Evolutionary conservation across 345 rosid genomes (phyloP), one percentile per base, ranked within the genome.

Genomic region (Brassica napus): DNA sequence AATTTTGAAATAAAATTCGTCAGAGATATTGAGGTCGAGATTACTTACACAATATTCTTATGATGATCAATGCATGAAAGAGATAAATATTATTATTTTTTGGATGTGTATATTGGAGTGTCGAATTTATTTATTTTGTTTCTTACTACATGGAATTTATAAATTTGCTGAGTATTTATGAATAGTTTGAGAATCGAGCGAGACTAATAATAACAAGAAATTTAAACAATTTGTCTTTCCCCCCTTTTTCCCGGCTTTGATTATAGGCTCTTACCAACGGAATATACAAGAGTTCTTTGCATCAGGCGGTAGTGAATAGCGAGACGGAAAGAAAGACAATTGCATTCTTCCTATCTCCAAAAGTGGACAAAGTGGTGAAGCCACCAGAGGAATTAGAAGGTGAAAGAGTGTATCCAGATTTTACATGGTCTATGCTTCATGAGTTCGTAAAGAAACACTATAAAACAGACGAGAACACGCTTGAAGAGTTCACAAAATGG

Each of bases 361-460:
- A 79, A 61, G 77, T 76, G 11, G 92, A 85, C 84, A 89, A 88
- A 71, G 80, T 85, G 31, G 88, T 91, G 77, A 86, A 81, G 78
- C 88, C 95, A 34, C 91, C 93, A 32, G 77, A 71, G 30, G 89
- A 84, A 71, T 84, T 91, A 37, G 39, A 52, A 66, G 72, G 78
- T 5, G 66, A 66, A 57, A 66, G 78, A 34, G 58, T 5, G 60
- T 91, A 88, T 77, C 90, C 96, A 0, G 97, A 91, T 67, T 91
- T 89, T 86, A 88, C 89, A 4, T 89, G 92, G 94, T 88, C 97
- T 3, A 82, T 85, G 71, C 37, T 91, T 65, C 67, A 86, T 68
- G 79, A 76, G 3, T 91, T 91, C 69, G 87, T 92, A 72, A 66
- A 86, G 85, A 68, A 78, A 26, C 18, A 44, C 11, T 73, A 73